A percentile compares a stretch with the other conserved stretches of the same genome.
Evolutionary conservation across 208 protist genomes (phyloP).

Genomic region (Leishmania tarentolae): DNA sequence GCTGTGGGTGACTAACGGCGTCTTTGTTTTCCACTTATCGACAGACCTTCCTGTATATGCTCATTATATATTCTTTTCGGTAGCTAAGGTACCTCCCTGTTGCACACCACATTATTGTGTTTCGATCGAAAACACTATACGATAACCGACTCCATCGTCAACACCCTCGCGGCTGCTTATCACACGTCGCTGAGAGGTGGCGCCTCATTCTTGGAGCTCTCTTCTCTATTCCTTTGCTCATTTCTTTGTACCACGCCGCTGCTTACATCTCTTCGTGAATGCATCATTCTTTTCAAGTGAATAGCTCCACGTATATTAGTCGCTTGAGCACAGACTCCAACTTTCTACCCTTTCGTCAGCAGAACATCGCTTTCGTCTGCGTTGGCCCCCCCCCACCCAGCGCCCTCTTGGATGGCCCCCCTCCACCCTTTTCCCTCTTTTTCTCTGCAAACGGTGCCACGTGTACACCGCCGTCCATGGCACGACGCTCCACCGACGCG

Average conservation of each 20-base stretch:
- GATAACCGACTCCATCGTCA: not conserved
- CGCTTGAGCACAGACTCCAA: not conserved
- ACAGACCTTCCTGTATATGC: not conserved
- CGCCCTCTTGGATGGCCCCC: not conserved
- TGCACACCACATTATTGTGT: not conserved
- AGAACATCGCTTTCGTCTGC: slow-evolving; percentile 4
- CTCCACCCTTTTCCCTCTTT: not conserved
- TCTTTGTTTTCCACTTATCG: not conserved
- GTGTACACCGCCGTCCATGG: not conserved
- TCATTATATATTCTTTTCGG: not conserved
- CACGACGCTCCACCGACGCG: not conserved
- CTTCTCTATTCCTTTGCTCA: not conserved
- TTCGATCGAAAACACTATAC: not conserved
- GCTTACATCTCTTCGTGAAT: not conserved
- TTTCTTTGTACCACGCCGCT: not conserved
- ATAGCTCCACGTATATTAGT: not conserved
- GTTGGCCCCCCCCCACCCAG: not conserved
- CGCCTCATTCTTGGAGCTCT: not conserved
- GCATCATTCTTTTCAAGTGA: slow-evolving; percentile 3
- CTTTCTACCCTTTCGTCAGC: not conserved
- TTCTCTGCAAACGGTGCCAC: not conserved
- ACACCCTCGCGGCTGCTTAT: not conserved
- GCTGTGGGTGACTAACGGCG: not conserved
- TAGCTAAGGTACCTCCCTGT: not conserved
- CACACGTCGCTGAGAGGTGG: not conserved